Evolutionary conservation across 306 rosid species (phyloP).

Genomic region (Acmispon strigosus): DNA sequence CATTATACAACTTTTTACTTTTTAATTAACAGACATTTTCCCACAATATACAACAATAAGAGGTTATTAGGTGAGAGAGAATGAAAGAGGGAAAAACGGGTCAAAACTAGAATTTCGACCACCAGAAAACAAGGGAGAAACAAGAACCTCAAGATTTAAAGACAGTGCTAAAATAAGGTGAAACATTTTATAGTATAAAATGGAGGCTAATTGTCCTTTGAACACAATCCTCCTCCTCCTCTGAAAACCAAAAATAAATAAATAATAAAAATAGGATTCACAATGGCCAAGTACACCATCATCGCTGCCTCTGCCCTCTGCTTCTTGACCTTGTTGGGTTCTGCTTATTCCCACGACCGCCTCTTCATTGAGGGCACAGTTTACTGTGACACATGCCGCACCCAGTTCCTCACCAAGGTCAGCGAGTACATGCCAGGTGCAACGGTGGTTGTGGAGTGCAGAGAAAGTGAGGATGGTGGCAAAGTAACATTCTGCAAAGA

Average conservation of each 20-base stretch:
- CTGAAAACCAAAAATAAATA: background rate
- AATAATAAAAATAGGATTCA: background rate
- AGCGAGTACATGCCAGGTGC: slow-evolving; percentile 30
- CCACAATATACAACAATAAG: background rate
- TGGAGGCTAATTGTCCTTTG: background rate
- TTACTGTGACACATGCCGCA: slow-evolving; percentile 66
- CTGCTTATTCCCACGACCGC: background rate
- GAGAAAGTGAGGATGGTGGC: no score
- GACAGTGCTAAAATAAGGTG: background rate
- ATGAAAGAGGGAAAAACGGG: background rate
- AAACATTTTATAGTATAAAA: background rate
- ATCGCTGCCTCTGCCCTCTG: slow-evolving; percentile 39
- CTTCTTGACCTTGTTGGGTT: slow-evolving; percentile 33
- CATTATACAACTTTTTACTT: no score
- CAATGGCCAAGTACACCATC: slow-evolving; percentile 41
- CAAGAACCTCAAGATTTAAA: background rate
- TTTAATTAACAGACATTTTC: background rate
- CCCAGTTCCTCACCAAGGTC: slow-evolving; percentile 39
- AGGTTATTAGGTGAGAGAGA: no score
- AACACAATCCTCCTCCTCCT: background rate
- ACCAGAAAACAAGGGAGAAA: background rate
- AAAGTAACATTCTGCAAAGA: no score
- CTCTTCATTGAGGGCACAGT: slow-evolving; percentile 46
- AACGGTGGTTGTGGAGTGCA: no score
- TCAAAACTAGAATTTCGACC: background rate